phyloP scores from a whole-genome alignment of 495 filamentous ascomycete genomes.

The Halenospora varia region DNA sequence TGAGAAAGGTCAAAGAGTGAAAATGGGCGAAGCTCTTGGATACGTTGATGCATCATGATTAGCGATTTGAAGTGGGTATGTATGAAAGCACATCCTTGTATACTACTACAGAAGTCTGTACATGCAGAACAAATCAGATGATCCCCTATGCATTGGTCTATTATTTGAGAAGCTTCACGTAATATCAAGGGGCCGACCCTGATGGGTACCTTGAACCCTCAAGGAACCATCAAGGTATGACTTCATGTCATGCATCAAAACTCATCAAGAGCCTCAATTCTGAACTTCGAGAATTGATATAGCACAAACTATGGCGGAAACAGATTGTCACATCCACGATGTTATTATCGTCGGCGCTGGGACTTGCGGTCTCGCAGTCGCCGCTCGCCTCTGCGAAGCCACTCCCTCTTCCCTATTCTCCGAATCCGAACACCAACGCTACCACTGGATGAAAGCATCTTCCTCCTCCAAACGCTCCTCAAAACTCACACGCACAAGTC shows the following conservation, averaged over 20 bases:
- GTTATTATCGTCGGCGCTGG: slow-evolving; percentile 61
- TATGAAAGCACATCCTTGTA: not conserved
- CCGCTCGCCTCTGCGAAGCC: slow-evolving; percentile 53
- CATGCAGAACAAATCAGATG: not conserved
- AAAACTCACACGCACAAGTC: not conserved
- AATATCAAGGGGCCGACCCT: not conserved
- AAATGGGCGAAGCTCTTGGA: slow-evolving; percentile 86
- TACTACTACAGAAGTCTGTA: not conserved
- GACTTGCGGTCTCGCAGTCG: slow-evolving; percentile 53
- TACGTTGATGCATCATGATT: slow-evolving; percentile 33
- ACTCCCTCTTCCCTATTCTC: slow-evolving; percentile 63
- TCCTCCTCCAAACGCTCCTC: not conserved
- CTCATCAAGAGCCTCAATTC: not conserved
- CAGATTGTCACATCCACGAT: slow-evolving; percentile 37
- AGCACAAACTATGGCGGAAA: not conserved
- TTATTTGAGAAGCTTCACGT: no score
- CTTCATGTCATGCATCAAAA: not conserved
- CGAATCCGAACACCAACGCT: slow-evolving; percentile 56
- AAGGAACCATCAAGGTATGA: not conserved
- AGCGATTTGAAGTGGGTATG: not conserved
- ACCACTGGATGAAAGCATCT: slow-evolving; percentile 50
- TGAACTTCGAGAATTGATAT: no score
- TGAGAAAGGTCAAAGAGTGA: slow-evolving; percentile 79
- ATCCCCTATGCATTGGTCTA: no score
- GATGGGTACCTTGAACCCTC: not conserved